These are phyloP conservation scores for Diaporthe eres DNA, from an alignment of 2,329 filamentous ascomycete species.

Conservation along the genomic window DNA sequence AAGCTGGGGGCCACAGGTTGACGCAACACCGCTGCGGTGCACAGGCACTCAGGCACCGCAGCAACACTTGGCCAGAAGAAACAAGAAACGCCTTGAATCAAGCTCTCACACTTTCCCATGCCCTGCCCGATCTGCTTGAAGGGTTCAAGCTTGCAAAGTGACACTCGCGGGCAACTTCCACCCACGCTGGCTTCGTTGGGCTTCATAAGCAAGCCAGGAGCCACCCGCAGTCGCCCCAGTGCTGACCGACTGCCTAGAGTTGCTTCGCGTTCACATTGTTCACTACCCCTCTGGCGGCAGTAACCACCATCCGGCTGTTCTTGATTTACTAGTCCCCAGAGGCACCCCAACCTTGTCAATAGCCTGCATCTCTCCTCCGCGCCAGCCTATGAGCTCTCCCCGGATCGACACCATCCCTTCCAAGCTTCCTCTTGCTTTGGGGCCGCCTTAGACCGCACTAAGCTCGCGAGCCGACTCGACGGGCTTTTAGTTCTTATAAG, in stretches of 20 bases:
- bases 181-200: background rate
- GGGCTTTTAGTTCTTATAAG: slow-evolving; percentile 27
- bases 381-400: slow-evolving; percentile 35
- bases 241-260: slow-evolving; percentile 23
- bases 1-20: slow-evolving; percentile 28
- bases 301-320: slow-evolving; percentile 22
- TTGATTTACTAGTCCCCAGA: slow-evolving; percentile 1
- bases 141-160: slow-evolving; percentile 19
- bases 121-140: slow-evolving; percentile 12
- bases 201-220: slow-evolving; percentile 29
- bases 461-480: slow-evolving; percentile 12
- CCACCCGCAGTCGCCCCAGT: slow-evolving; percentile 6
- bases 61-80: slow-evolving; percentile 16
- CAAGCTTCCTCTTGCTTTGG: slow-evolving; percentile 25
- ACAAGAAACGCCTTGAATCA: slow-evolving; percentile 32
- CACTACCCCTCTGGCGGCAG: slow-evolving; percentile 14
- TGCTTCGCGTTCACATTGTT: background rate
- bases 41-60: slow-evolving; percentile 22
- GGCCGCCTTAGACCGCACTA: slow-evolving; percentile 18
- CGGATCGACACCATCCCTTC: slow-evolving; percentile 20
- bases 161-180: background rate
- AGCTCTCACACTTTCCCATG: slow-evolving; percentile 19
- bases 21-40: slow-evolving; percentile 28
- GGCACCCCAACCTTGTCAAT: slow-evolving; percentile 14
- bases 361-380: slow-evolving; percentile 31